These are phyloP conservation scores for Vishniacozyma victoriae DNA, from an alignment of 768 basidiomycete genomes.

Conservation along the genomic window DNA sequence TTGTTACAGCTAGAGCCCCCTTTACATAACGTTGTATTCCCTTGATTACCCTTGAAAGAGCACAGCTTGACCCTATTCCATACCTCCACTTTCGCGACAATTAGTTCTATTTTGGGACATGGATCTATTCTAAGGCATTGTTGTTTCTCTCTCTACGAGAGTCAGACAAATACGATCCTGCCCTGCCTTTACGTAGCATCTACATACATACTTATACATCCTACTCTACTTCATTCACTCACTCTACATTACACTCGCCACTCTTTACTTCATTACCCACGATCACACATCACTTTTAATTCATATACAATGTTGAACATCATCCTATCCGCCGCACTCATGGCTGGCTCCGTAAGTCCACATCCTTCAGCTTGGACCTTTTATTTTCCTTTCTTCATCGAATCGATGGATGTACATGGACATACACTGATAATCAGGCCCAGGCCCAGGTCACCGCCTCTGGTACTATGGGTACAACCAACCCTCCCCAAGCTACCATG, in stretches of 20 bases:
- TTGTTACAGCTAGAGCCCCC: too few species aligned
- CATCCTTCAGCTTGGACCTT: too few species aligned
- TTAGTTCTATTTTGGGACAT: too few species aligned
- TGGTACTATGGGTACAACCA: constrained; percentile 39
- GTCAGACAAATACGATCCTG: too few species aligned
- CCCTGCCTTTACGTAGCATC: neutral
- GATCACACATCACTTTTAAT: neutral
- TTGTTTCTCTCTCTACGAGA: too few species aligned
- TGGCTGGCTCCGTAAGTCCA: constrained; percentile 31
- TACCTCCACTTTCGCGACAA: too few species aligned
- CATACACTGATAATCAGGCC: constrained; percentile 12
- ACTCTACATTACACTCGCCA: neutral
- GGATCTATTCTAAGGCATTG: too few species aligned
- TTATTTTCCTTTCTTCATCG: too few species aligned
- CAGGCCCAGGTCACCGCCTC: constrained; percentile 45
- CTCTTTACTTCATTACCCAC: neutral
- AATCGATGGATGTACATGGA: too few species aligned
- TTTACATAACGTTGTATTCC: too few species aligned
- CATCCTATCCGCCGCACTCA: constrained; percentile 20
- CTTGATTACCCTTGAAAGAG: too few species aligned
- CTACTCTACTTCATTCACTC: neutral
- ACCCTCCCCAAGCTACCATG: constrained; percentile 37
- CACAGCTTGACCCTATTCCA: too few species aligned
- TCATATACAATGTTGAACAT: constrained; percentile 14
- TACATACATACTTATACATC: neutral